A percentile compares a stretch with the other conserved stretches of the same genome.
Conservation (phyloP, 192 early-diverging fungal genomes). For the Rhizophagus sp. region DNA sequence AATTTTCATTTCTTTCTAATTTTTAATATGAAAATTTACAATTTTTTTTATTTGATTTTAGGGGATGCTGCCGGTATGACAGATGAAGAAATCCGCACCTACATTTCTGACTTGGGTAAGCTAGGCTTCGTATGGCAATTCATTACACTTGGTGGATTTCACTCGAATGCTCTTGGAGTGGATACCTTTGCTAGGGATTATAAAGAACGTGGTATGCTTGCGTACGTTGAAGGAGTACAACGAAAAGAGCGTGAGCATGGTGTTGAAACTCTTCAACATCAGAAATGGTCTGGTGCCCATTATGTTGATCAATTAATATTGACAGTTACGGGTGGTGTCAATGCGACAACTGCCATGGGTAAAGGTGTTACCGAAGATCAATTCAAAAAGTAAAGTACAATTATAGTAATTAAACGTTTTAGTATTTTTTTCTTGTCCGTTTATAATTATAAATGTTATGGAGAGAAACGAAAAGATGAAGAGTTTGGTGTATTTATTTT, state of each 20-base stretch:
- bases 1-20: neutral
- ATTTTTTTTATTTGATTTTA: neutral
- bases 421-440: too few species aligned
- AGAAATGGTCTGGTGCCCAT: conserved; percentile 93
- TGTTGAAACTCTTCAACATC: conserved; percentile 92
- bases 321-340: conserved; percentile 90
- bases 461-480: too few species aligned
- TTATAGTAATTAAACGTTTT: too few species aligned
- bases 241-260: conserved; percentile 86
- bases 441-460: too few species aligned
- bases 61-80: conserved; percentile 82
- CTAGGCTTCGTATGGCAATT: conserved; percentile 99
- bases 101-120: conserved; percentile 79
- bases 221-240: conserved; percentile 92
- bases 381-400: conserved; percentile 45
- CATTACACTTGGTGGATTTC: conserved; percentile 95
- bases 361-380: conserved; percentile 85
- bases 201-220: conserved; percentile 87
- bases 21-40: neutral
- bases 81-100: conserved; percentile 85
- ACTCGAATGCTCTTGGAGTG: conserved; percentile 82
- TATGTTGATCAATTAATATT: conserved; percentile 90
- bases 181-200: conserved; percentile 84
- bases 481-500: too few species aligned
- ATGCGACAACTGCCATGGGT: conserved; percentile 95